Evolutionary conservation across 2,329 filamentous ascomycete genomes (phyloP).

Genomic region (Fusarium robinianum): DNA sequence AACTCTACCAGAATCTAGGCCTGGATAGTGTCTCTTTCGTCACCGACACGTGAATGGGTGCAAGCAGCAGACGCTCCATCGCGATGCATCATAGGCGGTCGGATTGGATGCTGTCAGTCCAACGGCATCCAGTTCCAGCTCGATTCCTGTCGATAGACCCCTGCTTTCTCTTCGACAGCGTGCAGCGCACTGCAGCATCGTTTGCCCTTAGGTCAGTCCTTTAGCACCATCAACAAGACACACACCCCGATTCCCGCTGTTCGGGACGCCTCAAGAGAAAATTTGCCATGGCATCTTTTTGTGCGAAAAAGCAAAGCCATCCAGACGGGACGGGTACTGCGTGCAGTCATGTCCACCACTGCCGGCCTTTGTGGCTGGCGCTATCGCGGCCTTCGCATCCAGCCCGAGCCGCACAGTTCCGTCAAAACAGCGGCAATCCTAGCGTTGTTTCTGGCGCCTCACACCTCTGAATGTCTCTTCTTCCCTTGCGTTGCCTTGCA

Average conservation of each 20-base stretch:
- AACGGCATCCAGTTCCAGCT: conserved; percentile 12
- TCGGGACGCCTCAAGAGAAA: conserved; percentile 14
- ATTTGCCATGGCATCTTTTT: conserved; percentile 18
- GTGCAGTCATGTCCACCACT: conserved; percentile 16
- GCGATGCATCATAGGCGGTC: conserved; percentile 23
- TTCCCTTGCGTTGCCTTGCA: conserved; percentile 28
- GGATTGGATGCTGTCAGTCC: conserved; percentile 27
- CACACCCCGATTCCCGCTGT: conserved; percentile 18
- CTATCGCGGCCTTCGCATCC: conserved; percentile 29
- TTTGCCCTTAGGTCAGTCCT: conserved; percentile 35
- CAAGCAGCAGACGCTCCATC: conserved; percentile 27
- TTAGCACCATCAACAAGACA: conserved; percentile 18
- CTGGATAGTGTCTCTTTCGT: conserved; percentile 20
- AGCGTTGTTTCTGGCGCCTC: conserved; percentile 9
- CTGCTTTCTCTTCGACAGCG: conserved; percentile 14
- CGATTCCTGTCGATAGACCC: conserved; percentile 8
- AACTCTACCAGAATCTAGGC: conserved; percentile 14
- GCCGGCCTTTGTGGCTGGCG: conserved; percentile 20
- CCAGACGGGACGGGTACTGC: conserved; percentile 4
- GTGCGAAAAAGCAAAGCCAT: conserved; percentile 32
- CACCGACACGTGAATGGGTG: conserved; percentile 31
- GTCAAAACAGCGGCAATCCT: conserved; percentile 3
- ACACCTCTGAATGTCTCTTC: conserved; percentile 14
- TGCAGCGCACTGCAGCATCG: conserved; percentile 22
- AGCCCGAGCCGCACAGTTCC: conserved; percentile 24